Percentiles rank a stretch among this genome's conserved stretches.
phyloP scores from a whole-genome alignment of 345 rosid species.

The Balakata baccata region DNA sequence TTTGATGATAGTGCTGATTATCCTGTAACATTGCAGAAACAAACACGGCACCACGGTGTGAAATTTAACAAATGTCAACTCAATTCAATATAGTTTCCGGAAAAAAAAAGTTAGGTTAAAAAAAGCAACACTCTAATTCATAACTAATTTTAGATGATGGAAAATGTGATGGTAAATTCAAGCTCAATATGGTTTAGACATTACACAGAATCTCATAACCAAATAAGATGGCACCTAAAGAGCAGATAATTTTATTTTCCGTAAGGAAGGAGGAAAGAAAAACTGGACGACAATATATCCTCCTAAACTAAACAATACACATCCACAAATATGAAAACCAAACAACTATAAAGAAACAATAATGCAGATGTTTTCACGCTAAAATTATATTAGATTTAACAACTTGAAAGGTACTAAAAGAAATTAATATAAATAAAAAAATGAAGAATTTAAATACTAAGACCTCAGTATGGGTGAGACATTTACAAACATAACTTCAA shows the following conservation, averaged over 20 bases:
- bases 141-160: background rate
- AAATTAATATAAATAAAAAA: background rate
- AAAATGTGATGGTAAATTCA: background rate
- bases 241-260: background rate
- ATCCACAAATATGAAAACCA: background rate
- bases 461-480: background rate
- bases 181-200: constrained; percentile 5
- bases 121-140: background rate
- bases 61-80: background rate
- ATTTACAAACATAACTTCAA: background rate
- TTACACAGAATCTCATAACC: background rate
- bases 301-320: background rate
- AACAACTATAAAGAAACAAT: background rate
- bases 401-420: background rate
- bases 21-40: constrained; percentile 46
- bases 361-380: too few species aligned
- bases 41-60: background rate
- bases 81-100: background rate
- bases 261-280: background rate
- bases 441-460: background rate
- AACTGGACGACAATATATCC: background rate
- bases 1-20: constrained; percentile 77
- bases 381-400: background rate
- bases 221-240: background rate
- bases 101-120: background rate